Conservation (phyloP, 1,139 yeast species). For the Hansenula sp. region DNA sequence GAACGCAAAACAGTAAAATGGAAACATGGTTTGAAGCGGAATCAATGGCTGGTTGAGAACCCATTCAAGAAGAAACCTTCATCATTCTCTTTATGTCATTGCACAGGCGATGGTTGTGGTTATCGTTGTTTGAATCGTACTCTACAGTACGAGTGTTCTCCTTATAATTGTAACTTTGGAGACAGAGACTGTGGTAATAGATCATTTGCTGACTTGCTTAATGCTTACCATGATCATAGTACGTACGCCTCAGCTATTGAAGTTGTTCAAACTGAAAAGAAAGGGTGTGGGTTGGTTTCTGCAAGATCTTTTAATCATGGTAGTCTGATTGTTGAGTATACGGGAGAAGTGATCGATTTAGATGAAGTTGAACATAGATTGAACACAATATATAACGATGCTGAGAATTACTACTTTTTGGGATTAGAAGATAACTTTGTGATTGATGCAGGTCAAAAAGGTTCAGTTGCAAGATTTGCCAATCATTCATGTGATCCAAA, state of each 20-base stretch:
- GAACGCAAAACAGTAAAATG: constrained; percentile 24
- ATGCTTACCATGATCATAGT: constrained; percentile 14
- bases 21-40: constrained; percentile 25
- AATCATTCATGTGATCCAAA: constrained; percentile 41
- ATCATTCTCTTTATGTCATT: constrained; percentile 21
- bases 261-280: constrained; percentile 25
- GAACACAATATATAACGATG: constrained; percentile 11
- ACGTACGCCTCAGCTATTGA: constrained; percentile 30
- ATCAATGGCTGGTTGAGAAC: constrained; percentile 18
- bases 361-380: constrained; percentile 16
- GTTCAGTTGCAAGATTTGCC: constrained; percentile 38
- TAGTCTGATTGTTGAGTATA: constrained; percentile 37
- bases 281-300: constrained; percentile 35
- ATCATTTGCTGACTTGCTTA: constrained; percentile 22
- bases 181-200: constrained; percentile 34
- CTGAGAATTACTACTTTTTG: constrained; percentile 29
- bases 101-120: constrained; percentile 26
- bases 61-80: constrained; percentile 10
- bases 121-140: constrained; percentile 27
- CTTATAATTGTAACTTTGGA: constrained; percentile 29
- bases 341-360: constrained; percentile 36
- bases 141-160: constrained; percentile 32
- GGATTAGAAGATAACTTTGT: constrained; percentile 32
- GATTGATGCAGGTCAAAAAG: constrained; percentile 35
- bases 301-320: constrained; percentile 29